Evolutionary conservation across 495 filamentous ascomycete genomes (phyloP).

Genomic region (Xylaria venustula): DNA sequence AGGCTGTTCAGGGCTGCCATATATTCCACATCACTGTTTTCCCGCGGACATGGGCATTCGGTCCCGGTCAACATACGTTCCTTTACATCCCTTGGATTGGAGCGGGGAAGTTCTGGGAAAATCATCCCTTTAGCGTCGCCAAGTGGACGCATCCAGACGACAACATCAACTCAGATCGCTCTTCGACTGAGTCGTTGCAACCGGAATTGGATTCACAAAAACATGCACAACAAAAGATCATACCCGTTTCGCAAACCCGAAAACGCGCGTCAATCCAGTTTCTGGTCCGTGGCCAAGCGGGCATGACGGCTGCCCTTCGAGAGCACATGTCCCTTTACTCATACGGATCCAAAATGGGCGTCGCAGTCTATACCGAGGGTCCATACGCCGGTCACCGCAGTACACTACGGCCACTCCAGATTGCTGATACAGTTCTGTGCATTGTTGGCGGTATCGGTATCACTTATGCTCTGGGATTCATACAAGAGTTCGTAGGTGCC

Average conservation of each 20-base stretch:
- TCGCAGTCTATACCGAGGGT: conserved; percentile 5
- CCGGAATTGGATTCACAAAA: no score
- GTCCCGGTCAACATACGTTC: conserved; percentile 8
- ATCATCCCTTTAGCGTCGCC: conserved; percentile 9
- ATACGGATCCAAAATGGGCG: background rate
- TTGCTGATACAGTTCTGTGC: conserved; percentile 5
- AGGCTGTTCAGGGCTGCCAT: background rate
- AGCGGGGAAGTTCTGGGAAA: conserved; percentile 12
- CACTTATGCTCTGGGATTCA: background rate
- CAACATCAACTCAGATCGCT: no score
- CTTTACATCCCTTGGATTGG: conserved; percentile 7
- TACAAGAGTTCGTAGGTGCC: background rate
- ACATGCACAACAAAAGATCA: no score
- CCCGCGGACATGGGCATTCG: background rate
- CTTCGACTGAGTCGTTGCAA: no score
- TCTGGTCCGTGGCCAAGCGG: background rate
- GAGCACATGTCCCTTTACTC: background rate
- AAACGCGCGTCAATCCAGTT: background rate
- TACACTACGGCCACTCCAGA: background rate
- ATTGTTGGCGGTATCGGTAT: background rate
- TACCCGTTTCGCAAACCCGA: background rate
- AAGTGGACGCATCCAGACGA: no score
- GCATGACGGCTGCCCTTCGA: background rate
- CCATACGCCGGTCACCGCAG: background rate
- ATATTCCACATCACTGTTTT: conserved; percentile 4